phyloP scores from a whole-genome alignment of 2,329 filamentous ascomycete species.

The Cladosporium sp. region DNA sequence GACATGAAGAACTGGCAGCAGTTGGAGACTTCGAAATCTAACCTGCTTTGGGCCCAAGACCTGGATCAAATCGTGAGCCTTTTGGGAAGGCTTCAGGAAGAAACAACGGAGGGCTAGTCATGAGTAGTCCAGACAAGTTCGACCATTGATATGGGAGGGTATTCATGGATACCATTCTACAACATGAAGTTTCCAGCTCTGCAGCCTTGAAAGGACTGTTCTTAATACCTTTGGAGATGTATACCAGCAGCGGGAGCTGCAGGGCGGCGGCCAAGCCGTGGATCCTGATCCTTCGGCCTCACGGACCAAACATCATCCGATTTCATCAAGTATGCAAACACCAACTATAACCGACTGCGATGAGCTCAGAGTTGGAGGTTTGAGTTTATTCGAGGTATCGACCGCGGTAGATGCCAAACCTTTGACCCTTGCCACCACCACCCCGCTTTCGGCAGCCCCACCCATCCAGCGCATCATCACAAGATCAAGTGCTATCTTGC shows the following conservation, averaged over 20 bases:
- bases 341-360: background rate
- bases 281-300: background rate
- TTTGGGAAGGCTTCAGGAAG: background rate
- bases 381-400: background rate
- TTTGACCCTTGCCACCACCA: background rate
- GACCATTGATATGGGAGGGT: background rate
- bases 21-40: background rate
- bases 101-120: background rate
- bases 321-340: background rate
- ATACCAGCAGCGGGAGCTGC: too few species aligned
- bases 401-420: background rate
- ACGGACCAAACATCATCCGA: background rate
- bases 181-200: background rate
- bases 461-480: background rate
- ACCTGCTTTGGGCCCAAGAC: background rate
- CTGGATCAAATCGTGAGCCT: constrained; percentile 7
- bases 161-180: too few species aligned
- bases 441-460: background rate
- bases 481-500: background rate
- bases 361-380: background rate
- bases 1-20: background rate
- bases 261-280: background rate
- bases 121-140: background rate
- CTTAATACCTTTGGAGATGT: too few species aligned
- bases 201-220: too few species aligned